phyloP scores from a whole-genome alignment of 495 filamentous ascomycete species.

The Evansstolkia leycettana region DNA sequence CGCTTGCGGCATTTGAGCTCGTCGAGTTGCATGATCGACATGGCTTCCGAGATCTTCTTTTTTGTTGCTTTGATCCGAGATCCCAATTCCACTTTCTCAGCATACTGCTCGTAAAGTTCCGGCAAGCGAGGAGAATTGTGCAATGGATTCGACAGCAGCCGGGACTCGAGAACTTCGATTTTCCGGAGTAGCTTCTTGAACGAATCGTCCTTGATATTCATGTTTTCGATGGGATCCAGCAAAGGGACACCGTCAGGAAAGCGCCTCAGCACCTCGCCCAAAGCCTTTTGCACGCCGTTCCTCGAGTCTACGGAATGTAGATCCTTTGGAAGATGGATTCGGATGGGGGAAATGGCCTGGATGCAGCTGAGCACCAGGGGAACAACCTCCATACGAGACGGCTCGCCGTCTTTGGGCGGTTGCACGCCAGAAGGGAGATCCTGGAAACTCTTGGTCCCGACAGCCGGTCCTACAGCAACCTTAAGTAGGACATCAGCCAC shows the following conservation, averaged over 20 bases:
- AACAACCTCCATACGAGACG: conserved; percentile 67
- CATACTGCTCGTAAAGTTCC: conserved; percentile 74
- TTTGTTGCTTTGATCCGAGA: conserved; percentile 75
- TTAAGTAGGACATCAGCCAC: conserved; percentile 71
- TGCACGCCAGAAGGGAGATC: conserved; percentile 52
- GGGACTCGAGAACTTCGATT: conserved; percentile 93
- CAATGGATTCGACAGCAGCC: conserved; percentile 74
- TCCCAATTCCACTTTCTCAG: conserved; percentile 59
- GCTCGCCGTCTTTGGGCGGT: conserved; percentile 53
- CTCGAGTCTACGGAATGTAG: conserved; percentile 47
- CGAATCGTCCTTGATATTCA: conserved; percentile 79
- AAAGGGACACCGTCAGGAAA: conserved; percentile 89
- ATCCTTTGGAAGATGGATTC: conserved; percentile 70
- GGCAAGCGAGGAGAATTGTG: conserved; percentile 76
- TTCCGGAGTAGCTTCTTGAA: conserved; percentile 72
- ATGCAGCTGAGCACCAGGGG: conserved; percentile 78
- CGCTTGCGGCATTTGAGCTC: conserved; percentile 93
- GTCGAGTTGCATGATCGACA: conserved; percentile 81
- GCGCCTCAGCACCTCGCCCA: conserved; percentile 66
- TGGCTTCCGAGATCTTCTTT: conserved; percentile 71
- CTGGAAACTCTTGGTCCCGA: conserved; percentile 43
- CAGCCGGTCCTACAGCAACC: conserved; percentile 47
- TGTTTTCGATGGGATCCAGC: conserved; percentile 87
- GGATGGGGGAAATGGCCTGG: conserved; percentile 60
- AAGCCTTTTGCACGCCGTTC: conserved; percentile 48